These are phyloP conservation scores for Adansonia gregorii DNA, from an alignment of 441 rosid species.

Conservation along the genomic window DNA sequence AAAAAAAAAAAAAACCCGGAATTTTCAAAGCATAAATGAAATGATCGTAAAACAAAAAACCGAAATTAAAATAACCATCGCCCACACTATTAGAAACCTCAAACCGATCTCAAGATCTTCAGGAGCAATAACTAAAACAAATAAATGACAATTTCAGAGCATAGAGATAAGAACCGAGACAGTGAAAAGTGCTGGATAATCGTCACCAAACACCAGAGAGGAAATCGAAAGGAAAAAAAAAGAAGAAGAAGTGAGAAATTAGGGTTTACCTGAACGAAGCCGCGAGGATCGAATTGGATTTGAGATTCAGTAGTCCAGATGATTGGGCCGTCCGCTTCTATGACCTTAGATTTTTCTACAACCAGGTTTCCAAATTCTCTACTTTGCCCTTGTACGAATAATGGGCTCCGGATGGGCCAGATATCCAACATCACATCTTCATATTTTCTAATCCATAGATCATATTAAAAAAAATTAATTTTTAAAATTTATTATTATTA, in stretches of 20 bases:
- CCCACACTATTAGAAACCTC: neutral
- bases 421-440: neutral
- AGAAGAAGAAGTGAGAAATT: neutral
- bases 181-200: neutral
- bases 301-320: neutral
- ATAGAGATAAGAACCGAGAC: neutral
- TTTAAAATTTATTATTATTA: too few relatives aligned
- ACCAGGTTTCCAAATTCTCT: neutral
- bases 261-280: constrained; percentile 38
- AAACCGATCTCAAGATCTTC: constrained; percentile 17
- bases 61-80: neutral
- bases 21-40: neutral
- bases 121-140: neutral
- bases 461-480: too few relatives aligned
- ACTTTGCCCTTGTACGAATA: neutral
- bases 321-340: neutral
- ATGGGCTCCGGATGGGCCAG: neutral
- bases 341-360: neutral
- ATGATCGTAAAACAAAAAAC: neutral
- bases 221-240: neutral
- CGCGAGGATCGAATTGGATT: neutral
- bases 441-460: too few relatives aligned
- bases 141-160: neutral
- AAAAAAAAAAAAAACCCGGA: neutral
- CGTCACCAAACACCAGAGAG: neutral